A percentile compares a stretch with the other conserved stretches of the same genome.
Evolutionary conservation across 1,284 basidiomycete genomes (phyloP).

Genomic region (Apiotrichum gamsii): DNA sequence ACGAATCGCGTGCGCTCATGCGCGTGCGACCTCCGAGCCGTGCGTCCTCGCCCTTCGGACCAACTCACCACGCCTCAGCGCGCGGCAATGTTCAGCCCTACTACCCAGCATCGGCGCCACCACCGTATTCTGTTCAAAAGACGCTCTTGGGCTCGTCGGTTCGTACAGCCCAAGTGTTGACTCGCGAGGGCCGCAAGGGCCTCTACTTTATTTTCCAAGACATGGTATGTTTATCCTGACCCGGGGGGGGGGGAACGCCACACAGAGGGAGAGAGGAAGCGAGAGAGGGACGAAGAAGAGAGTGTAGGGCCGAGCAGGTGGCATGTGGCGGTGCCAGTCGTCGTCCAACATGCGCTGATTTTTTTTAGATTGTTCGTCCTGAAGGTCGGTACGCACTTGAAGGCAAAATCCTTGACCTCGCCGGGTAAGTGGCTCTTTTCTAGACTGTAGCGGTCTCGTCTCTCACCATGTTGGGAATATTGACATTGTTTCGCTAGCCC

Average conservation of each 20-base stretch:
- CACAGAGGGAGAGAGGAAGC: too few species aligned
- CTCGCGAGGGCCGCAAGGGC: slow-evolving; percentile 12
- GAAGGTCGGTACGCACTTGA: slow-evolving; percentile 16
- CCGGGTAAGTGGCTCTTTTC: slow-evolving; percentile 9
- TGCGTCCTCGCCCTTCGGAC: not conserved
- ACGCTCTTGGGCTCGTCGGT: slow-evolving; percentile 15
- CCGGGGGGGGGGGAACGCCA: too few species aligned
- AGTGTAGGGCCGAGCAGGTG: too few species aligned
- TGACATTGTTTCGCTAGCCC: slow-evolving; percentile 10
- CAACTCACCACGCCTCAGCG: slow-evolving; percentile 1
- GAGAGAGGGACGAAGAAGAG: too few species aligned
- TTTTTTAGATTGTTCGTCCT: slow-evolving; percentile 13
- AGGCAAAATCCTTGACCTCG: slow-evolving; percentile 17
- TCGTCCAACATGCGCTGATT: not conserved
- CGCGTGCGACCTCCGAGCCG: slow-evolving; percentile 18
- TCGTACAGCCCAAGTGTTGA: slow-evolving; percentile 13
- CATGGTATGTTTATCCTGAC: slow-evolving; percentile 16
- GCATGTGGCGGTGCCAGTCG: not conserved
- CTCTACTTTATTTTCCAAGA: slow-evolving; percentile 20
- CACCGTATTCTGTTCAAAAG: slow-evolving; percentile 16
- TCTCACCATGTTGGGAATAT: too few species aligned
- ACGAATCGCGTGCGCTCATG: slow-evolving; percentile 14
- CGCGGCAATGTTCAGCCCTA: slow-evolving; percentile 17
- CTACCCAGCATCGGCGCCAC: slow-evolving; percentile 16
- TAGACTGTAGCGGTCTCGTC: too few species aligned